Evolutionary conservation across 306 rosid species (phyloP).

Genomic region (Comarum palustre): DNA sequence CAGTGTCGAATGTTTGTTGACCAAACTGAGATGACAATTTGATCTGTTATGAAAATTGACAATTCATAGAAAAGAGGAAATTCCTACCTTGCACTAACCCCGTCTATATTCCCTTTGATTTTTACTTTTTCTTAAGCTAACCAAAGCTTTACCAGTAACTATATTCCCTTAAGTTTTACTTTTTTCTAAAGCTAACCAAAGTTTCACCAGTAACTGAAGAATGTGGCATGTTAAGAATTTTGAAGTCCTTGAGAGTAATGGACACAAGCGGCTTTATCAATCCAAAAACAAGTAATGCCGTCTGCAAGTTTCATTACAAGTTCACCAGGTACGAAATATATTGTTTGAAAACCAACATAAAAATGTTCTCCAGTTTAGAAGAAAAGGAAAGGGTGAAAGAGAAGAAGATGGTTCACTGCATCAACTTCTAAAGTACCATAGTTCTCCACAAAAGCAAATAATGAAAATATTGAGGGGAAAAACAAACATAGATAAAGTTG

Average conservation of each 20-base stretch:
- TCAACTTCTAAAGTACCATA: neutral
- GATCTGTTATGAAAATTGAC: constrained; percentile 27
- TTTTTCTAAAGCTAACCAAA: no score
- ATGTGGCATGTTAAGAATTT: neutral
- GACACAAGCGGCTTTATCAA: neutral
- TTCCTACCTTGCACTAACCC: constrained; percentile 2
- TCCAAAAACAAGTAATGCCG: neutral
- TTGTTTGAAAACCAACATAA: neutral
- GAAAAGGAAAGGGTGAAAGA: neutral
- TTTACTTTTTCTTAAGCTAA: neutral
- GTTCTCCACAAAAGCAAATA: neutral
- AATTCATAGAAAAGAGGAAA: constrained; percentile 11
- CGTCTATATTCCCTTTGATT: no score
- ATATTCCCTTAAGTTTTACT: no score
- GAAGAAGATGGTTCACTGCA: neutral
- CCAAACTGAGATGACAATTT: constrained; percentile 51
- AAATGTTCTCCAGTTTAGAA: neutral
- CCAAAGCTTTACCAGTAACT: neutral
- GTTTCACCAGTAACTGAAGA: no score
- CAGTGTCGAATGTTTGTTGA: constrained; percentile 63
- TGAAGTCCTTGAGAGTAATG: neutral
- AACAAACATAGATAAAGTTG: neutral
- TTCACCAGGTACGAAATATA: neutral
- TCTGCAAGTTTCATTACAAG: neutral
- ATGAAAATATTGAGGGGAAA: neutral